A percentile compares a stretch with the other conserved stretches of the same genome.
Evolutionary conservation across 495 filamentous ascomycete species (phyloP).

Genomic region (Letharia lupina): DNA sequence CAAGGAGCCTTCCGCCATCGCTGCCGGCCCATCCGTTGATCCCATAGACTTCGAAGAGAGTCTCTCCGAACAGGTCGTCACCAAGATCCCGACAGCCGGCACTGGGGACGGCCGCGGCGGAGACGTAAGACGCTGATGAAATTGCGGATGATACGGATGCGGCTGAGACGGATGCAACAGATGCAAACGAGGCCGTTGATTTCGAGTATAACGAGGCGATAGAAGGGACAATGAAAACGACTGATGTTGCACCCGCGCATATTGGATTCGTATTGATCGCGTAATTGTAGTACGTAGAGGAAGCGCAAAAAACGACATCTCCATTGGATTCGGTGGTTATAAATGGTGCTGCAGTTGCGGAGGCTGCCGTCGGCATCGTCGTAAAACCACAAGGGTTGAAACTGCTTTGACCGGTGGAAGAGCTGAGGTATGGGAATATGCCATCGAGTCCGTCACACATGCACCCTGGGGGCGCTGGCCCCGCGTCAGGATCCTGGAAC

Average conservation of each 20-base stretch:
- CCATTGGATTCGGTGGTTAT: constrained; percentile 2
- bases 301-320: not conserved
- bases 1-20: too few species aligned
- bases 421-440: not conserved
- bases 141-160: too few species aligned
- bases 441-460: not conserved
- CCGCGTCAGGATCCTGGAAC: constrained; percentile 33
- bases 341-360: not conserved
- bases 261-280: not conserved
- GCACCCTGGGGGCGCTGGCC: constrained; percentile 26
- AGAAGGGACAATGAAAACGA: not conserved
- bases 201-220: not conserved
- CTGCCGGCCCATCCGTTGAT: too few species aligned
- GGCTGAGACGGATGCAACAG: too few species aligned
- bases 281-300: constrained; percentile 2
- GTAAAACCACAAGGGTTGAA: not conserved
- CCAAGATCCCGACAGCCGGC: too few species aligned
- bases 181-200: too few species aligned
- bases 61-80: too few species aligned
- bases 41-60: too few species aligned
- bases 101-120: too few species aligned
- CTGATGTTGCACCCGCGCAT: not conserved
- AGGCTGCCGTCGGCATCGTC: not conserved
- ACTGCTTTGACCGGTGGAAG: not conserved
- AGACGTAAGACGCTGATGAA: too few species aligned